Evolutionary conservation across 495 filamentous ascomycete species (phyloP), one percentile per base, ranked within the genome.

Genomic region (Pyrenula aspistea): DNA sequence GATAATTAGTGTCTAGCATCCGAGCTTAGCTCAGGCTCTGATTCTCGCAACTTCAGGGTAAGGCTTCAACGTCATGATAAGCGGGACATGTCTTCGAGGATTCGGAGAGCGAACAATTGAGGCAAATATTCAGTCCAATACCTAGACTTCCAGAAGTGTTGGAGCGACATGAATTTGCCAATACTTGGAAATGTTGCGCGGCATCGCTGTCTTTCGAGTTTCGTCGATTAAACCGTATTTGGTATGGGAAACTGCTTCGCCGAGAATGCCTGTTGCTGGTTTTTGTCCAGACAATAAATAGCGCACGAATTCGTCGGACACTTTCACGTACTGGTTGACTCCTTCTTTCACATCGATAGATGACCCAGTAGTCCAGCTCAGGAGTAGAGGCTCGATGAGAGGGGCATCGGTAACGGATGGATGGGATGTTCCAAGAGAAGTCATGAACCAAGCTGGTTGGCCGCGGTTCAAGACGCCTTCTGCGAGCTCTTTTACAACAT

Each of bases 371-470:
- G 72, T 76, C 61, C 72, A 74, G 42, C 69, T 68, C 2, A 79
- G 62, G 23, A 80, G 62, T 42, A 69, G 62, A 11, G 76, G 76
- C 56, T 76, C 70, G 8, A 80, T 65, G 15, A 81, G 67, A 25
- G 77, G 77, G 23, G 77, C 78, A 61, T 81, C 78, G 0, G 78
- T 79, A 36, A 78, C 71, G 0, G 71, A 74, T 2, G 77, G 73
- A 59, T 81, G 78, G 2, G 77, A 69, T 0, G 75, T 79, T 21
- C 77, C 76, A 1, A 75, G 60, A 0, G 62, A 66, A 0, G 78
- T 81, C 59, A 77, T 68, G 61, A 81, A 81, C 78, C 78, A 81
- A 0, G 67, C 66, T 15, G 71, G 62, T 50, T 68, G 63, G 0
- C 67, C 67, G 12, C 71, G 59, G 47, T 54, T 21, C 22, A 63